Base-by-base conservation (phyloP, 78 protist genomes). In the Cyanophora paradoxa region DNA sequence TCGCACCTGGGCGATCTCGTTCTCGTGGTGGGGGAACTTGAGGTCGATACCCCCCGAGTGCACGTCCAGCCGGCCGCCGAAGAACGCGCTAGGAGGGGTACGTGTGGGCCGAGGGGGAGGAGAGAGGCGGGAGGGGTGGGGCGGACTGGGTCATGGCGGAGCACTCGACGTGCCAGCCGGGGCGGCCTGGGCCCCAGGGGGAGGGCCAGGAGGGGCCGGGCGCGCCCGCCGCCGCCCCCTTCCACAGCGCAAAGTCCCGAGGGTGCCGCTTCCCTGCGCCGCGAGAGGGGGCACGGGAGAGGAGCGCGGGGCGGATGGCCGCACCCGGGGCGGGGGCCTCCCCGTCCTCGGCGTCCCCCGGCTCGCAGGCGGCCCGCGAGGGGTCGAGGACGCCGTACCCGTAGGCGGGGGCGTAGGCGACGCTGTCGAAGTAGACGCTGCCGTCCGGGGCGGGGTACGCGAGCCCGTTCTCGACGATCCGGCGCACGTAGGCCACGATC, bases 161-260 rank as follows among this genome's bases (percentile, higher is more conserved):
- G 93, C 99, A 98, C 83, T 98, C 99, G 58, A 97, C 96, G 86
- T 98, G 99, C 99, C 99, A 98, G 19, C 99, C 99, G 24, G 99
- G 99, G 24, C 99, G 82, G 30, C 99, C 99, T 11, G 1, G 40
- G 31, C 99, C 99, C 97, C 97, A 98, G 34, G 92, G 93, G 19
- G 83, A 66, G 26, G 16, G 65, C 92, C 92, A 89, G 20, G 63
- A 36, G 22, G 93, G 48, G 10, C 48, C 6, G 10, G 48, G 10
- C 6, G 30, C 68, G 39, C 68, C 68, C 22, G 68, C 46, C 58
- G 80, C 83, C 34, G 77, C 20, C 40, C 52, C 77, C 67, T 87
- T 87, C 91, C 91, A 87, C 26, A 88, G 83, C 34, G 83, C 93
- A 31, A 88, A 88, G 66, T 88, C 93, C n/a, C 1, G 11, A 11